These are phyloP conservation scores for Murraya koenigii DNA, from an alignment of 345 rosid genomes.

Conservation along the genomic window DNA sequence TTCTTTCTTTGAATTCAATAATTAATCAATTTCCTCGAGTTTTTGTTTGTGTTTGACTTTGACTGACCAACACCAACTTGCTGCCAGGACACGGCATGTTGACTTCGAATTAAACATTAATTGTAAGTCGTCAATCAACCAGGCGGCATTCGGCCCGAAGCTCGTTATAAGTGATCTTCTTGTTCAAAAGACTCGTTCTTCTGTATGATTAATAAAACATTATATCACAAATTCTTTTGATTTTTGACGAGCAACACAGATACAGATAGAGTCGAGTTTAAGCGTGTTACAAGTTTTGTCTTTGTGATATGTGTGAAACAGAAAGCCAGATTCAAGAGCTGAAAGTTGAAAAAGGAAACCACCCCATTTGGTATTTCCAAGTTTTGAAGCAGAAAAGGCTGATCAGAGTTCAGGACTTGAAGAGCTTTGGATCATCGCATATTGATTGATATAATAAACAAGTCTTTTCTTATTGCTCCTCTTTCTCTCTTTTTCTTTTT, in stretches of 20 bases:
- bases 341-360: not conserved
- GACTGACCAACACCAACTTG: not conserved
- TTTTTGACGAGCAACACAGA: no score
- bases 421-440: not conserved
- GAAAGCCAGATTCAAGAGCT: not conserved
- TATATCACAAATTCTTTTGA: no score
- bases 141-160: not conserved
- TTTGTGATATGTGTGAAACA: not conserved
- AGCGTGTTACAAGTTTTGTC: not conserved
- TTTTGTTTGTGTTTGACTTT: not conserved
- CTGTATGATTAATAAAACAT: no score
- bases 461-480: not conserved
- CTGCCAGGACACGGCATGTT: conserved; percentile 5
- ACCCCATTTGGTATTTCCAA: not conserved
- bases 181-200: not conserved
- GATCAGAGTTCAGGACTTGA: not conserved
- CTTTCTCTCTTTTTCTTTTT: not conserved
- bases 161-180: not conserved
- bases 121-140: not conserved
- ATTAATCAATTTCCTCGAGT: not conserved
- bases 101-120: not conserved
- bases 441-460: not conserved
- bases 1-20: not conserved
- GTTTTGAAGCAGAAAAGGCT: conserved; percentile 2
- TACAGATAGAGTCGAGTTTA: not conserved